Evolutionary conservation across 768 basidiomycete species (phyloP), one percentile per base, ranked within the genome.

Genomic region (Auricularia auricula-judae): DNA sequence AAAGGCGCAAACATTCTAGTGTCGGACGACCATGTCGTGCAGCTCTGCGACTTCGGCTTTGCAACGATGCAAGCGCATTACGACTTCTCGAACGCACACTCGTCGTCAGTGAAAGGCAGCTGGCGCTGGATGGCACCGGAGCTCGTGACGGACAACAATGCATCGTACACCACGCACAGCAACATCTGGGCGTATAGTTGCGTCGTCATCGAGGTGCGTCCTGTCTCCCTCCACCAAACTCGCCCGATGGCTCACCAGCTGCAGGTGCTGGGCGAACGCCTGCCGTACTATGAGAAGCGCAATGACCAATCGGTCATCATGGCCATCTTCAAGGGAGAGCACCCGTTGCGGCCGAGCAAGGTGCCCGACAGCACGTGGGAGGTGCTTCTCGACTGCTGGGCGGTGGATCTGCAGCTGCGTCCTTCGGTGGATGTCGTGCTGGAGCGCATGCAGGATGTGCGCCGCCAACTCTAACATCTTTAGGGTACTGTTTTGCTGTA

Each of bases 81-180:
- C n/a, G 34, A 60, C 34, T 39, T 47, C 59, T n/a, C 34, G 14
- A 35, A 47, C 18, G 21, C 34, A 10, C 47, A 62, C 34, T 61
- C 43, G 42, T 62, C 61, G 47, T 14, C 36, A 7, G 21, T 44
- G 44, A 43, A 34, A 43, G 18, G 35, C 47, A 35, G 14, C 69
- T 67, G 3, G 68, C 68, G 75, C 36, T 76, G 76, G 76, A 72
- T 67, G 39, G 74, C 75, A 2, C 76, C 75, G 0, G 76, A 76
- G 66, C 63, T 75, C 7, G 69, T 74, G 63, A 64, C 44, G n/a
- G 62, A 66, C 18, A 51, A 64, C 0, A n/a, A 54, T 11, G 35
- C 63, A 1, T 36, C 65, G n/a, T 69, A 63, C 54, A 66, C 69
- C 16, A 64, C 29, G 11, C 43, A 64, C 3, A 71, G 67, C 35